Conservation (phyloP, 2,329 filamentous ascomycete genomes). For the Cladosporium phlei region DNA sequence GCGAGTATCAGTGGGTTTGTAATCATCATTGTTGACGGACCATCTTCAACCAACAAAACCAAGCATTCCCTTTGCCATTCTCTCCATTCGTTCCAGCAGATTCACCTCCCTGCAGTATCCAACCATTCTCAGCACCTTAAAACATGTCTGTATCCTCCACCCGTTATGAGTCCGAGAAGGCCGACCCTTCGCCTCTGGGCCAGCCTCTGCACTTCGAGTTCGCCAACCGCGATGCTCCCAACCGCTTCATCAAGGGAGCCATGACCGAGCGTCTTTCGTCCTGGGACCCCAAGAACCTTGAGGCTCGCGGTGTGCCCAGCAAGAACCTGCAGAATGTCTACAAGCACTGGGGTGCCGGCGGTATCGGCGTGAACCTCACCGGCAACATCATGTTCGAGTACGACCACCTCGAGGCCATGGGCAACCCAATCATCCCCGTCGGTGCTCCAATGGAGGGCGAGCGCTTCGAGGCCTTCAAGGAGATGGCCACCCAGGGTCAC, state of each 20-base stretch:
- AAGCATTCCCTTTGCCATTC: background rate
- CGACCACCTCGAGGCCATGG: constrained; percentile 53
- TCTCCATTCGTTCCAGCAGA: background rate
- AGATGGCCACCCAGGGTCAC: constrained; percentile 52
- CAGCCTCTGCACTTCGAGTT: constrained; percentile 44
- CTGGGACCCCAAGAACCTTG: constrained; percentile 52
- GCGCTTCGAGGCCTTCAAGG: constrained; percentile 57
- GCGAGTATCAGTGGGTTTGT: background rate
- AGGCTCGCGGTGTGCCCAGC: constrained; percentile 51
- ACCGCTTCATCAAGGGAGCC: constrained; percentile 63
- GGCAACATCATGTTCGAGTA: constrained; percentile 63
- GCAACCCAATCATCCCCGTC: constrained; percentile 56
- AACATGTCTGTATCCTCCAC: constrained; percentile 13
- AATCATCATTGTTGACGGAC: background rate
- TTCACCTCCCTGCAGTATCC: background rate
- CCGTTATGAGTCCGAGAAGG: constrained; percentile 39
- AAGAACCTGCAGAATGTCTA: constrained; percentile 55
- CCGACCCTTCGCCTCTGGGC: constrained; percentile 37
- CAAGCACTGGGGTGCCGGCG: constrained; percentile 57
- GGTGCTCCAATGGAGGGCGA: constrained; percentile 49
- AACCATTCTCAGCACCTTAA: background rate
- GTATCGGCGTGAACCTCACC: constrained; percentile 53
- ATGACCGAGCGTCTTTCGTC: constrained; percentile 63
- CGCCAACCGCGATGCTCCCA: constrained; percentile 53
- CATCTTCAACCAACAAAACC: constrained; percentile 8